Percentiles rank a stretch among this genome's conserved stretches.
These are phyloP conservation scores for Pezicula carpinea DNA, from an alignment of 2,329 filamentous ascomycete genomes.

Conservation along the genomic window DNA sequence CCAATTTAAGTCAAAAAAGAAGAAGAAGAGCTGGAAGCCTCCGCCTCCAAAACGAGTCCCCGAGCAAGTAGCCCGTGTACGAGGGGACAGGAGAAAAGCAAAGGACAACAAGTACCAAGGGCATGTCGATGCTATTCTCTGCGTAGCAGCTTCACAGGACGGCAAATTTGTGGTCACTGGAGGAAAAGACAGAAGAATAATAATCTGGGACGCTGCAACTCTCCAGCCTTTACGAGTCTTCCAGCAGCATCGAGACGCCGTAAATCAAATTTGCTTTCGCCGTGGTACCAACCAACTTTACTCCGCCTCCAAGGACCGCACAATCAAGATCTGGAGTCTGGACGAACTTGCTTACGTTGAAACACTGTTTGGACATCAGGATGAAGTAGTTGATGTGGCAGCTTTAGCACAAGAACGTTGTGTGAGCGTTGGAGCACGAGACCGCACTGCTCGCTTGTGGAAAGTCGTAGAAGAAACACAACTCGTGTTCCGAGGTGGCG, in stretches of 20 bases:
- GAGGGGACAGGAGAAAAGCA: constrained; percentile 55
- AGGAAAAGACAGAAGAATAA: constrained; percentile 75
- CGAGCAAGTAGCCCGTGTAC: constrained; percentile 57
- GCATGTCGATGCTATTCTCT: constrained; percentile 75
- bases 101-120: constrained; percentile 66
- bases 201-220: constrained; percentile 81
- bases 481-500: constrained; percentile 87
- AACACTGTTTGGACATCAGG: constrained; percentile 93
- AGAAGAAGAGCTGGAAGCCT: constrained; percentile 50
- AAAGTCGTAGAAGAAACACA: constrained; percentile 95
- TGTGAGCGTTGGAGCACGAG: constrained; percentile 82
- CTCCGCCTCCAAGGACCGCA: constrained; percentile 84
- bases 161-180: constrained; percentile 90
- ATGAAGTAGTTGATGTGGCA: constrained; percentile 79
- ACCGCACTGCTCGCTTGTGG: constrained; percentile 90
- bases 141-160: constrained; percentile 81
- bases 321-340: constrained; percentile 91
- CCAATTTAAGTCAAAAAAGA: constrained; percentile 51
- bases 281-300: constrained; percentile 88
- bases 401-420: constrained; percentile 83
- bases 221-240: constrained; percentile 79
- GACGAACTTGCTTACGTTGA: constrained; percentile 92
- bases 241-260: constrained; percentile 83
- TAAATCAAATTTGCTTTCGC: constrained; percentile 81
- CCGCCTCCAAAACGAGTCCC: constrained; percentile 56